Percentiles rank a stretch among this genome's conserved stretches.
phyloP scores from a whole-genome alignment of 1,139 yeast genomes.

The Zygosaccharomyces sapae region DNA sequence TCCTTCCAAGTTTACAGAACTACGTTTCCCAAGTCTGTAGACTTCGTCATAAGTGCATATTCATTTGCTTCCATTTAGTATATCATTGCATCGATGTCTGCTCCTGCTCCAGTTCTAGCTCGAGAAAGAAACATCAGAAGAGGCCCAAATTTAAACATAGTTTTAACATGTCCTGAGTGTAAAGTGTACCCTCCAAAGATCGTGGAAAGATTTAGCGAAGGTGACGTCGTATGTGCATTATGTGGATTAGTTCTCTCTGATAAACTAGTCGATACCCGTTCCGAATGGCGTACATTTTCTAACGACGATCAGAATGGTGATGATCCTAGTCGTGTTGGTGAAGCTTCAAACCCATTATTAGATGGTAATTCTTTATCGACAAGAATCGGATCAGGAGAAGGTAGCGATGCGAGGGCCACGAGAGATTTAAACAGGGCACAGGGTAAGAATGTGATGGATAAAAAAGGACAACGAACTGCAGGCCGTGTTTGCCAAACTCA shows the following conservation, averaged over 20 bases:
- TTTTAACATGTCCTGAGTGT: conserved; percentile 93
- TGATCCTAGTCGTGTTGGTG: conserved; percentile 99
- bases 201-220: conserved; percentile 92
- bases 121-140: conserved; percentile 33
- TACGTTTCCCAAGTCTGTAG: background rate
- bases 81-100: conserved; percentile 16
- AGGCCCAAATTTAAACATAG: conserved; percentile 81
- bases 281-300: conserved; percentile 97
- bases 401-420: conserved; percentile 64
- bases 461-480: conserved; percentile 82
- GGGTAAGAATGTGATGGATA: conserved; percentile 76
- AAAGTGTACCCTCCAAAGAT: conserved; percentile 93
- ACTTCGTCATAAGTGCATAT: background rate
- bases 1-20: conserved; percentile 2
- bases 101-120: conserved; percentile 25
- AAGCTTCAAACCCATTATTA: conserved; percentile 90
- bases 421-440: conserved; percentile 89
- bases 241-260: conserved; percentile 94
- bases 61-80: background rate
- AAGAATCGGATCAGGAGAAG: conserved; percentile 76
- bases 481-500: conserved; percentile 83
- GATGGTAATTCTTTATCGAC: conserved; percentile 93
- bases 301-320: conserved; percentile 98
- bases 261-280: conserved; percentile 87
- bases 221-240: conserved; percentile 95